These are phyloP conservation scores for Paecilomyces niveus DNA, from an alignment of 2,329 filamentous ascomycete species.

Conservation along the genomic window DNA sequence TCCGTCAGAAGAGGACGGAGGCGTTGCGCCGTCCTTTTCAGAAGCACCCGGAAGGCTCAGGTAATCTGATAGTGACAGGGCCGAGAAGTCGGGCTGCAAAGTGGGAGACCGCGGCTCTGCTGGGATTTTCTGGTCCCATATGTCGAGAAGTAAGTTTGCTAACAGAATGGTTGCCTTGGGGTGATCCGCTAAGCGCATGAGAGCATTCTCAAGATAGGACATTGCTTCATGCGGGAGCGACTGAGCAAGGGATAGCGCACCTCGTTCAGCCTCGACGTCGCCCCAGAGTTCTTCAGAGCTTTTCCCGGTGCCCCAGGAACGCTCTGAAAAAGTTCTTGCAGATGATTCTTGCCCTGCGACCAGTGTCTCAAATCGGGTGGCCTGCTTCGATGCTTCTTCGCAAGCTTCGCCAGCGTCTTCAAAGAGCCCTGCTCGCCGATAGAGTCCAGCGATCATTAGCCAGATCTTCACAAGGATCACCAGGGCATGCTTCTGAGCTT, in stretches of 20 bases:
- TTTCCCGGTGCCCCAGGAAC: constrained; percentile 72
- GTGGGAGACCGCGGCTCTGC: constrained; percentile 24
- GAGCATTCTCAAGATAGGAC: constrained; percentile 70
- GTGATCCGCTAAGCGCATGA: constrained; percentile 75
- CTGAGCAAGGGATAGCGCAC: constrained; percentile 57
- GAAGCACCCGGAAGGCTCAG: constrained; percentile 12
- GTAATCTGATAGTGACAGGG: constrained; percentile 13
- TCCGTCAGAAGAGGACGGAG: neutral
- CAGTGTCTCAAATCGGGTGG: constrained; percentile 63
- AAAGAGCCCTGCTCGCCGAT: constrained; percentile 70
- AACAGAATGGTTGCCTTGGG: constrained; percentile 72
- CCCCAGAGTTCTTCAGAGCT: constrained; percentile 78
- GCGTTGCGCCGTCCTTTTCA: neutral
- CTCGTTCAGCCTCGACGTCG: constrained; percentile 75
- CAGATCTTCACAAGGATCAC: constrained; percentile 69
- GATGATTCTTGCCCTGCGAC: constrained; percentile 56
- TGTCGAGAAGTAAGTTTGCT: constrained; percentile 77
- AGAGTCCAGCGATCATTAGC: constrained; percentile 84
- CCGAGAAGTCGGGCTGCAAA: constrained; percentile 19
- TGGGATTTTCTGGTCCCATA: constrained; percentile 55
- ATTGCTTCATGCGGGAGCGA: constrained; percentile 62
- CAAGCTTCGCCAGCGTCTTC: constrained; percentile 76
- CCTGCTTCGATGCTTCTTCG: constrained; percentile 71
- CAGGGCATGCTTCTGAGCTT: constrained; percentile 50
- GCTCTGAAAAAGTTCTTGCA: constrained; percentile 54